Conservation (phyloP, 208 protist species). For the Trypanosoma cruzi region DNA sequence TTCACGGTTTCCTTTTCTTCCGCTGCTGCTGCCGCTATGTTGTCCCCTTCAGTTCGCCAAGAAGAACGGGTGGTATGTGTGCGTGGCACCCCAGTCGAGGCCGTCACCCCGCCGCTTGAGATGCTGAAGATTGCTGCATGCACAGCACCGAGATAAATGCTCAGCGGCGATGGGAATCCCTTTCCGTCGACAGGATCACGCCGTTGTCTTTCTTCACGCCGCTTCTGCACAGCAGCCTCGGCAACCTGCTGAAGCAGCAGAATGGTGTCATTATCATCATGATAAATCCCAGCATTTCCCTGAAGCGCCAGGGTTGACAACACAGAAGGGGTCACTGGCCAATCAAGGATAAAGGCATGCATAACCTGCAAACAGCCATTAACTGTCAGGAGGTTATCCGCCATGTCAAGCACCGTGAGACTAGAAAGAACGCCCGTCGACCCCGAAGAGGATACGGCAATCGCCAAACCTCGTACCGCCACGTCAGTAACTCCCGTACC, state of each 20-base stretch:
- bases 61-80: neutral
- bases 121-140: constrained; percentile 8
- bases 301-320: constrained; percentile 50
- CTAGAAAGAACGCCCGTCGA: constrained; percentile 47
- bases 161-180: constrained; percentile 10
- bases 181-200: neutral
- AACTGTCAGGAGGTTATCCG: constrained; percentile 60
- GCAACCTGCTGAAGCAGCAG: constrained; percentile 13
- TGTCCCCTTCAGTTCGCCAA: neutral
- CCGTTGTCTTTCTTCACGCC: constrained; percentile 20
- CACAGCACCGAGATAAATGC: constrained; percentile 30
- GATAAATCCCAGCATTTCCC: constrained; percentile 41
- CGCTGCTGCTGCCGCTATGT: neutral
- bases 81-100: constrained; percentile 9
- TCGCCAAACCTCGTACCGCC: constrained; percentile 49
- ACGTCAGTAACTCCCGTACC: constrained; percentile 64
- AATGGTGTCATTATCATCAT: constrained; percentile 18
- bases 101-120: neutral
- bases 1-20: neutral
- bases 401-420: constrained; percentile 58
- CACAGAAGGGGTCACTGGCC: constrained; percentile 17
- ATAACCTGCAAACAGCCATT: constrained; percentile 56
- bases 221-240: constrained; percentile 31
- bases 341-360: constrained; percentile 47
- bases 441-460: constrained; percentile 38